Percentiles rank a stretch among this genome's conserved stretches.
phyloP scores from a whole-genome alignment of 768 basidiomycete species.

The Amanita thiersii region DNA sequence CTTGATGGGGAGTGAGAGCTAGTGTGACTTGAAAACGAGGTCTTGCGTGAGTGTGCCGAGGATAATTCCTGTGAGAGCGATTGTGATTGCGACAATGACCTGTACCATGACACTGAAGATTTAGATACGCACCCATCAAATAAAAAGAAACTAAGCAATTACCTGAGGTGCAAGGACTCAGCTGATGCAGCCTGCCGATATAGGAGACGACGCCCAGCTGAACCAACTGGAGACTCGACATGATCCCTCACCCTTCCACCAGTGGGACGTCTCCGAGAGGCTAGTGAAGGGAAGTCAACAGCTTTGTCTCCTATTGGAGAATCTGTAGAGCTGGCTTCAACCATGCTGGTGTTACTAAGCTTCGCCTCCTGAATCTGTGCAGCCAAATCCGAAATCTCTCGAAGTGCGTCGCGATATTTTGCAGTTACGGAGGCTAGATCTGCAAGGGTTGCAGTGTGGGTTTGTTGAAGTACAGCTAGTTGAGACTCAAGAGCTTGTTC shows the following conservation, averaged over 20 bases:
- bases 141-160: conserved; percentile 13
- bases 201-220: conserved; percentile 63
- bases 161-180: conserved; percentile 87
- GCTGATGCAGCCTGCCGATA: conserved; percentile 83
- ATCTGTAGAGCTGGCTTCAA: conserved; percentile 25
- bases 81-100: conserved; percentile 89
- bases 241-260: conserved; percentile 41
- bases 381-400: conserved; percentile 88
- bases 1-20: conserved; percentile 53
- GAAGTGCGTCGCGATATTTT: conserved; percentile 85
- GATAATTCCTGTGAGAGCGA: conserved; percentile 97
- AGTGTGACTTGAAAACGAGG: conserved; percentile 72
- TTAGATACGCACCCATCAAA: conserved; percentile 10
- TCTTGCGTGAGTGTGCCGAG: conserved; percentile 79
- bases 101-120: conserved; percentile 21
- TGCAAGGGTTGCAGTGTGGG: conserved; percentile 69
- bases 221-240: conserved; percentile 39
- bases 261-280: conserved; percentile 46
- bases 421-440: conserved; percentile 71
- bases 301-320: conserved; percentile 36
- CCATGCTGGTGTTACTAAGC: conserved; percentile 42
- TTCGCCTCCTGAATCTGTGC: conserved; percentile 87
- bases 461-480: conserved; percentile 69
- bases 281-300: conserved; percentile 21
- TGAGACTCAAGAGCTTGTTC: conserved; percentile 48